These are phyloP conservation scores for Xylariaceae sp. DNA, from an alignment of 2,329 filamentous ascomycete species.

Conservation along the genomic window DNA sequence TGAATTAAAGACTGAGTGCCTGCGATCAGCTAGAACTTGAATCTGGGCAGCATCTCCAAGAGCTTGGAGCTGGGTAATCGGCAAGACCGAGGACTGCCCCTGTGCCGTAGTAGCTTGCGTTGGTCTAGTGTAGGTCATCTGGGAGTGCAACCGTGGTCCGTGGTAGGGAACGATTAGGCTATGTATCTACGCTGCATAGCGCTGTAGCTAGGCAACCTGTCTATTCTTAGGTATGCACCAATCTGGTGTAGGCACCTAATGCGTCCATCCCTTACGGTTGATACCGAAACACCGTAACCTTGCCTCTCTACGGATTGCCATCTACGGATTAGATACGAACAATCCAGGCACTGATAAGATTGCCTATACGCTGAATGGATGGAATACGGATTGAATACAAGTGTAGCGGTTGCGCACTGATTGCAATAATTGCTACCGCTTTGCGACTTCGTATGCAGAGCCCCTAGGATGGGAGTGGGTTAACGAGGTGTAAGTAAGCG, in stretches of 20 bases:
- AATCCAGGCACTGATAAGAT: too few relatives aligned
- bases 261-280: too few relatives aligned
- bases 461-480: too few relatives aligned
- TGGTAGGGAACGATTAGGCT: too few relatives aligned
- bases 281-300: too few relatives aligned
- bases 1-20: neutral
- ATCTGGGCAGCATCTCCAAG: neutral
- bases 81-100: conserved; percentile 10
- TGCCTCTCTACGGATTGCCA: neutral
- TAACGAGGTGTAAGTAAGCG: too few relatives aligned
- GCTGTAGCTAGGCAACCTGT: neutral
- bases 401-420: too few relatives aligned
- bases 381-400: too few relatives aligned
- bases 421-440: too few relatives aligned
- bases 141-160: neutral
- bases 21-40: neutral
- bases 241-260: neutral
- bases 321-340: neutral
- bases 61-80: neutral
- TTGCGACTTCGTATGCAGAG: too few relatives aligned
- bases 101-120: neutral
- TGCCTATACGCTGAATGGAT: too few relatives aligned
- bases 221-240: neutral
- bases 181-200: neutral
- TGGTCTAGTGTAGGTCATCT: neutral